These are phyloP conservation scores for Sonneratia alba DNA, from an alignment of 345 rosid genomes.

Conservation along the genomic window DNA sequence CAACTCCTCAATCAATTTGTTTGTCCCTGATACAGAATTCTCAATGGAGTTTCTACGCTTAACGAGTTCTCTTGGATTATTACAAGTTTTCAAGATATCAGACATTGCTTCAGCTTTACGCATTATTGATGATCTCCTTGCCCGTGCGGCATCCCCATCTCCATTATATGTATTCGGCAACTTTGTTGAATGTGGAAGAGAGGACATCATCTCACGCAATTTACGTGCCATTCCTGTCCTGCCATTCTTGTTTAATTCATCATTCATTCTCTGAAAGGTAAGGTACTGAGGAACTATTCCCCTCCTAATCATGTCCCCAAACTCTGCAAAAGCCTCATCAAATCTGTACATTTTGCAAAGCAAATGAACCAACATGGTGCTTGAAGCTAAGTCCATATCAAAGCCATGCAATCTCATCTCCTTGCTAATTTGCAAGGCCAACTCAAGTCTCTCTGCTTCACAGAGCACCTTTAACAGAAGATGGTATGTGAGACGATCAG, in stretches of 20 bases:
- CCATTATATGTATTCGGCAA: slow-evolving; percentile 39
- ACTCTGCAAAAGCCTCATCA: slow-evolving; percentile 61
- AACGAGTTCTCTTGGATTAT: slow-evolving; percentile 47
- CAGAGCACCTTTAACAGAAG: slow-evolving; percentile 75
- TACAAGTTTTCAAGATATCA: slow-evolving; percentile 51
- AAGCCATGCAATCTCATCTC: slow-evolving; percentile 69
- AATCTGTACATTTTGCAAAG: slow-evolving; percentile 51
- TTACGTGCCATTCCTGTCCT: slow-evolving; percentile 46
- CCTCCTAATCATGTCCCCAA: slow-evolving; percentile 55
- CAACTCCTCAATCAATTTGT: slow-evolving; percentile 19
- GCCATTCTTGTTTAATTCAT: slow-evolving; percentile 49
- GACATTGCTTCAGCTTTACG: slow-evolving; percentile 80
- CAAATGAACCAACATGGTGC: slow-evolving; percentile 64
- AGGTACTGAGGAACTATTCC: slow-evolving; percentile 68
- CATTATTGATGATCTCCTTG: slow-evolving; percentile 44
- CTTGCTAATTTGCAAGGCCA: slow-evolving; percentile 60
- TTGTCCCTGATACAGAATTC: slow-evolving; percentile 17
- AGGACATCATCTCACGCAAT: slow-evolving; percentile 48
- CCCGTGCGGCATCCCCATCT: slow-evolving; percentile 23
- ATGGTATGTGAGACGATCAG: slow-evolving; percentile 63
- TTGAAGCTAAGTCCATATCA: slow-evolving; percentile 54
- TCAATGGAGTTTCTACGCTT: slow-evolving; percentile 33
- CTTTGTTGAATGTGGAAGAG: slow-evolving; percentile 51
- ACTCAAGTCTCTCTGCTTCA: slow-evolving; percentile 57
- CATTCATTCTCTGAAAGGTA: slow-evolving; percentile 55